Evolutionary conservation across 2,329 filamentous ascomycete species (phyloP).

Genomic region (Coleophoma crateriformis): DNA sequence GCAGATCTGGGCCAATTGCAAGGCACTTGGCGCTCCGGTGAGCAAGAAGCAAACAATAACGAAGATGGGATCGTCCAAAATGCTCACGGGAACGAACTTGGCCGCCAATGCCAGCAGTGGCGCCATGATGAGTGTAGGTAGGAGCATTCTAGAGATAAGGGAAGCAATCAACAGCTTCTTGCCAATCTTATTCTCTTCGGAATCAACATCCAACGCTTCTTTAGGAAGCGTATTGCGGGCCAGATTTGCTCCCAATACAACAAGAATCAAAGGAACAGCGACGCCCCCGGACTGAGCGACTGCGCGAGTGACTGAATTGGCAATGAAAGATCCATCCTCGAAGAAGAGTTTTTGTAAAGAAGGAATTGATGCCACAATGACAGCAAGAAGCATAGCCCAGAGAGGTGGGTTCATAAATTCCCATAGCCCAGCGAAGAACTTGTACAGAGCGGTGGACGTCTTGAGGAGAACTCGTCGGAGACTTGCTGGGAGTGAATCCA

Average conservation of each 20-base stretch:
- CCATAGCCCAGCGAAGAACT: slow-evolving; percentile 66
- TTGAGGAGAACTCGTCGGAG: slow-evolving; percentile 44
- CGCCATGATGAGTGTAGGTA: slow-evolving; percentile 89
- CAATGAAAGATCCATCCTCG: slow-evolving; percentile 78
- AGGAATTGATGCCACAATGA: slow-evolving; percentile 85
- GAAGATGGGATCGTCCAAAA: slow-evolving; percentile 96
- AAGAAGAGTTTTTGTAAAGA: slow-evolving; percentile 82
- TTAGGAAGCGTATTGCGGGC: slow-evolving; percentile 79
- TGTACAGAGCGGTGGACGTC: slow-evolving; percentile 33
- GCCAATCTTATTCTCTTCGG: slow-evolving; percentile 64
- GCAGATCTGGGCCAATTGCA: slow-evolving; percentile 96
- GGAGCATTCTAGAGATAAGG: slow-evolving; percentile 82
- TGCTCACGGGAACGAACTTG: slow-evolving; percentile 88
- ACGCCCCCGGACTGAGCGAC: slow-evolving; percentile 82
- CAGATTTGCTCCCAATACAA: slow-evolving; percentile 91
- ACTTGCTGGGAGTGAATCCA: slow-evolving; percentile 43
- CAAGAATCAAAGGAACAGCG: slow-evolving; percentile 89
- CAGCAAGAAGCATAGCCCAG: slow-evolving; percentile 93
- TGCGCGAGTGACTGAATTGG: slow-evolving; percentile 87
- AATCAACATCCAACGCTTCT: slow-evolving; percentile 54
- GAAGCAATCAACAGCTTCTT: slow-evolving; percentile 81
- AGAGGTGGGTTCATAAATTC: slow-evolving; percentile 98
- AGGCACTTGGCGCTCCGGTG: slow-evolving; percentile 84
- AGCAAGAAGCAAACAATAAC: slow-evolving; percentile 96
- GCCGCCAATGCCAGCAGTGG: slow-evolving; percentile 81